Conservation (phyloP, 225 moss, liverwort and hornwort genomes). For the Anthoceros angustus region DNA sequence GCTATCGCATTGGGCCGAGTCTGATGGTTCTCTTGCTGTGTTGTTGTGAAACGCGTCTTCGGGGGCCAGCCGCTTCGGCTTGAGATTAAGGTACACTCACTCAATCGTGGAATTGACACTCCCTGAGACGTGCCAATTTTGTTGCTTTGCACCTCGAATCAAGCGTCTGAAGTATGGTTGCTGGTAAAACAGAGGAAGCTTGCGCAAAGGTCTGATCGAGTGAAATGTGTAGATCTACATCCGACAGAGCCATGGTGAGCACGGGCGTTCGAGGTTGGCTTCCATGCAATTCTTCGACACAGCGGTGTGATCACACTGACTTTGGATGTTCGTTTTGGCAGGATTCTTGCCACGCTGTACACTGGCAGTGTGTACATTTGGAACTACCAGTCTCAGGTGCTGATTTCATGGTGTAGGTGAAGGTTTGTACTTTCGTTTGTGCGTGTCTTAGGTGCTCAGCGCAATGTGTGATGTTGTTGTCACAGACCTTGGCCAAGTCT, state of each 20-base stretch:
- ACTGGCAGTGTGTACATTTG: slow-evolving; percentile 86
- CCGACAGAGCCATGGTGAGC: slow-evolving; percentile 90
- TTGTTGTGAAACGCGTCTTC: too few species aligned
- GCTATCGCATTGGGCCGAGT: too few species aligned
- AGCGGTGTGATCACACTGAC: background rate
- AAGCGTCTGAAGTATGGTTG: background rate
- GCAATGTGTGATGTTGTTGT: background rate
- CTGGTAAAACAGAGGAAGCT: slow-evolving; percentile 53
- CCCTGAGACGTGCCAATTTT: background rate
- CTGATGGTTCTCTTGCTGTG: too few species aligned
- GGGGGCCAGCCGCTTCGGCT: background rate
- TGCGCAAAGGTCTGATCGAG: slow-evolving; percentile 88
- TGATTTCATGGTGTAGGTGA: background rate
- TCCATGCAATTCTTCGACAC: background rate
- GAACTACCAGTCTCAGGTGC: slow-evolving; percentile 91
- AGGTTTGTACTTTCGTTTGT: background rate
- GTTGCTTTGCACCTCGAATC: background rate
- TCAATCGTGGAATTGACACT: background rate
- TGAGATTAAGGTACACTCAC: background rate
- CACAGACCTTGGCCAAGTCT: slow-evolving; percentile 85
- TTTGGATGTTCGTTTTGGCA: slow-evolving; percentile 14
- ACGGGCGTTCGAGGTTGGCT: background rate
- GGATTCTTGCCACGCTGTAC: slow-evolving; percentile 78
- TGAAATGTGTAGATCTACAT: slow-evolving; percentile 93
- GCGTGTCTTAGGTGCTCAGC: background rate